A percentile compares a stretch with the other conserved stretches of the same genome.
These are phyloP conservation scores for Hypericum perforatum DNA, from an alignment of 345 rosid species.

Conservation along the genomic window DNA sequence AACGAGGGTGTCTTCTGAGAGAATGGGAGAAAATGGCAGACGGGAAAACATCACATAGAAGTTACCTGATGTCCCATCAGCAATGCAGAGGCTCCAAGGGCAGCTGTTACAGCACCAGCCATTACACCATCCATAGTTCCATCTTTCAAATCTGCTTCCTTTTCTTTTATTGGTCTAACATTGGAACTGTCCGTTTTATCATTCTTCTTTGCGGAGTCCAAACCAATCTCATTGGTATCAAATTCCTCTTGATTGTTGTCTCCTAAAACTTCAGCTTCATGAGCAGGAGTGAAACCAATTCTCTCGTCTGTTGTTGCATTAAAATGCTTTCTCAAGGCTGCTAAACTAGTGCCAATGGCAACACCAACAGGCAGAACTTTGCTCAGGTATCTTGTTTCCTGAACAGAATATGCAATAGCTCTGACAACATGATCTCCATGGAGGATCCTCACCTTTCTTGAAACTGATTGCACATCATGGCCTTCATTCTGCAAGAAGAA, in stretches of 20 bases:
- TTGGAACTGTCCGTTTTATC: constrained; percentile 15
- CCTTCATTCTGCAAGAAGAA: constrained; percentile 32
- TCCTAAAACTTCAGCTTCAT: constrained; percentile 15
- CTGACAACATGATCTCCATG: constrained; percentile 44
- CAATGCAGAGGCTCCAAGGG: constrained; percentile 85
- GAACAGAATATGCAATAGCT: constrained; percentile 66
- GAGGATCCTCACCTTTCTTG: constrained; percentile 45
- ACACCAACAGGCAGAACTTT: constrained; percentile 73
- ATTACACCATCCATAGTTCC: constrained; percentile 36
- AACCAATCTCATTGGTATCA: constrained; percentile 11
- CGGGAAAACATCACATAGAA: constrained; percentile 7
- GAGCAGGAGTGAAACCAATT: constrained; percentile 15
- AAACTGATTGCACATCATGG: constrained; percentile 13
- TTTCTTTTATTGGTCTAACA: constrained; percentile 16
- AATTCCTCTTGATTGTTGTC: constrained; percentile 11
- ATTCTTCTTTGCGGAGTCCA: constrained; percentile 12
- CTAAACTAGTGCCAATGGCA: constrained; percentile 77
- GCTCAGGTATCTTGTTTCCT: constrained; percentile 51
- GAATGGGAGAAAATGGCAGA: background rate
- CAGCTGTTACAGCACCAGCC: constrained; percentile 87
- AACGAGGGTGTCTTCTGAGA: background rate
- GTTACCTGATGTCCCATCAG: constrained; percentile 58
- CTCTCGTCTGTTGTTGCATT: constrained; percentile 35
- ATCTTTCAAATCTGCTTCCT: constrained; percentile 24
- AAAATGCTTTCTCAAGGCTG: constrained; percentile 70